Evolutionary conservation across 1,284 basidiomycete genomes (phyloP).

Genomic region (Austropuccinia psidii): DNA sequence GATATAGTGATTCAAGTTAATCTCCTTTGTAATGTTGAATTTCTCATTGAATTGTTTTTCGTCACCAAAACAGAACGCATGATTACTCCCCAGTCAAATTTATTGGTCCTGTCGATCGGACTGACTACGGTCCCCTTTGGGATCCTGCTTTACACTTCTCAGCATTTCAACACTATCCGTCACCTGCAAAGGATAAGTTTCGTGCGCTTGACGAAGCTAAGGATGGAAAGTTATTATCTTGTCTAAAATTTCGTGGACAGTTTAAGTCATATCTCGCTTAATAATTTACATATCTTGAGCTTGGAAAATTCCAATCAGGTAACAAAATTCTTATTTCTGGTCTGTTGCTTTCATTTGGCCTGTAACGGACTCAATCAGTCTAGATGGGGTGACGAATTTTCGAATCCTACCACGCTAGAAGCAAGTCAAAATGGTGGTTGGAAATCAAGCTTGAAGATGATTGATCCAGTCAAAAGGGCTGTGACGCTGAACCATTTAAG

Average conservation of each 20-base stretch:
- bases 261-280: background rate
- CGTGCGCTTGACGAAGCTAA: background rate
- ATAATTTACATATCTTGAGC: too few relatives aligned
- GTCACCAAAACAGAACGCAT: too few relatives aligned
- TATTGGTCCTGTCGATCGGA: conserved; percentile 12
- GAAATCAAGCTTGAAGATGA: background rate
- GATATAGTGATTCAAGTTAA: too few relatives aligned
- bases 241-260: conserved; percentile 30
- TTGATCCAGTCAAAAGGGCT: background rate
- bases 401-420: background rate
- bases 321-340: background rate
- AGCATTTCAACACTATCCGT: conserved; percentile 24
- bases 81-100: conserved; percentile 23
- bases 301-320: too few relatives aligned
- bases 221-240: background rate
- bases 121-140: conserved; percentile 21
- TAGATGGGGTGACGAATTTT: conserved; percentile 32
- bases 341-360: background rate
- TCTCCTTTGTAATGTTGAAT: too few relatives aligned
- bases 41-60: too few relatives aligned
- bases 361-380: background rate
- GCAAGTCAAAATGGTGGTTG: background rate
- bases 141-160: conserved; percentile 15
- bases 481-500: conserved; percentile 6
- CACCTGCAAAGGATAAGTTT: conserved; percentile 20